Evolutionary conservation across 306 rosid species (phyloP).

Genomic region (Comarum palustre): DNA sequence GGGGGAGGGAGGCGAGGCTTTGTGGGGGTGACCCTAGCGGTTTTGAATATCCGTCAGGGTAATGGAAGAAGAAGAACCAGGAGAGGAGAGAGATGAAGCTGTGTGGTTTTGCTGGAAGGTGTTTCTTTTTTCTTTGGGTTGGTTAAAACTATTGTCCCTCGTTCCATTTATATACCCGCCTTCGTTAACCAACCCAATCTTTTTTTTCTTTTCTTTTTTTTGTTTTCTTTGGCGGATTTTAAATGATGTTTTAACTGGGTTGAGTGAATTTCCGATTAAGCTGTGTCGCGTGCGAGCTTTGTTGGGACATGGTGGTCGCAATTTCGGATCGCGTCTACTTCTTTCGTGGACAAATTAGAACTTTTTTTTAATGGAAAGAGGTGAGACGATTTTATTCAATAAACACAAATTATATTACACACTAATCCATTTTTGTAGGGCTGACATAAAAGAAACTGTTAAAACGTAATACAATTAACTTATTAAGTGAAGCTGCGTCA

Average conservation of each 20-base stretch:
- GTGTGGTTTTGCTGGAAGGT: not conserved
- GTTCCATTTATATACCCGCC: slow-evolving; percentile 21
- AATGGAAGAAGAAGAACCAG: not conserved
- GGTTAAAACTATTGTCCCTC: not conserved
- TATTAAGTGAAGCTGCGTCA: too few species aligned
- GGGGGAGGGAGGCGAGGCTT: slow-evolving; percentile 14
- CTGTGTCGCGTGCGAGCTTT: slow-evolving; percentile 21
- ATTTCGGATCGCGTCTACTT: slow-evolving; percentile 37
- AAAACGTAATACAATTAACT: too few species aligned
- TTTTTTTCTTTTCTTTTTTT: not conserved
- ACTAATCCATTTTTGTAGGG: too few species aligned
- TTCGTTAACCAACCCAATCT: slow-evolving; percentile 15
- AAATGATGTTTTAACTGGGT: not conserved
- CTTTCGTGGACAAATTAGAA: slow-evolving; percentile 21
- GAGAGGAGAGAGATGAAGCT: not conserved
- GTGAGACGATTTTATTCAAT: too few species aligned
- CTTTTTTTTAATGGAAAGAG: too few species aligned
- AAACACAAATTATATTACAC: too few species aligned
- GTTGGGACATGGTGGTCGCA: slow-evolving; percentile 22
- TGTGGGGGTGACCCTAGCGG: slow-evolving; percentile 28
- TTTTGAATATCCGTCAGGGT: slow-evolving; percentile 17
- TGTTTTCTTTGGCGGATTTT: not conserved
- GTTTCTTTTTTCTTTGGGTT: not conserved
- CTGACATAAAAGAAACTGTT: too few species aligned
- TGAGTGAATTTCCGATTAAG: not conserved